Percentiles rank a stretch among this genome's conserved stretches.
Conservation (phyloP, 345 rosid species). For the Pugionium dolabratum region DNA sequence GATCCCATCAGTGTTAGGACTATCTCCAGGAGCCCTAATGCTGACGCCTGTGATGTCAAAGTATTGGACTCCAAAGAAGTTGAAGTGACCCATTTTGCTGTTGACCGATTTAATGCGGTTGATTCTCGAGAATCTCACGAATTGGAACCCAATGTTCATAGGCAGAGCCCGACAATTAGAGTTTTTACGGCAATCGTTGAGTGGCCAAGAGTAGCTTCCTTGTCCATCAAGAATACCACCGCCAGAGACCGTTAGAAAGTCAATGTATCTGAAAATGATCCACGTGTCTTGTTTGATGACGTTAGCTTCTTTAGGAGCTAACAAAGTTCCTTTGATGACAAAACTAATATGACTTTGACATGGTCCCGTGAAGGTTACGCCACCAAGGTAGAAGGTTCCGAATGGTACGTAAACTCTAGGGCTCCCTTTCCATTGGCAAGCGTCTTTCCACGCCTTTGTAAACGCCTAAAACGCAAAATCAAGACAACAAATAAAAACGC, state of each 20-base stretch:
- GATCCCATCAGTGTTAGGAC: slow-evolving; percentile 44
- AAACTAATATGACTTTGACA: slow-evolving; percentile 33
- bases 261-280: slow-evolving; percentile 33
- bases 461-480: slow-evolving; percentile 29
- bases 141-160: slow-evolving; percentile 36
- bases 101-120: slow-evolving; percentile 27
- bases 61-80: slow-evolving; percentile 20
- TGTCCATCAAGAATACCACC: slow-evolving; percentile 39
- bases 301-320: slow-evolving; percentile 37
- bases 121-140: slow-evolving; percentile 34
- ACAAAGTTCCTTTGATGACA: slow-evolving; percentile 37
- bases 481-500: not conserved
- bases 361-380: slow-evolving; percentile 34
- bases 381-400: slow-evolving; percentile 34
- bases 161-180: slow-evolving; percentile 18
- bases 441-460: slow-evolving; percentile 39
- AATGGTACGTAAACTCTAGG: slow-evolving; percentile 33
- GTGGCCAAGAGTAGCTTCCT: slow-evolving; percentile 34
- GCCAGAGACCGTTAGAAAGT: slow-evolving; percentile 36
- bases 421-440: slow-evolving; percentile 30
- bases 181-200: slow-evolving; percentile 28
- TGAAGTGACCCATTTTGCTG: slow-evolving; percentile 42
- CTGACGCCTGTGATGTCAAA: slow-evolving; percentile 14
- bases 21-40: slow-evolving; percentile 31
- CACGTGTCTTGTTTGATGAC: slow-evolving; percentile 33